A percentile compares a stretch with the other conserved stretches of the same genome.
These are phyloP conservation scores for Phytophthora sp. DNA, from an alignment of 352 stramenopile genomes.

Conservation along the genomic window DNA sequence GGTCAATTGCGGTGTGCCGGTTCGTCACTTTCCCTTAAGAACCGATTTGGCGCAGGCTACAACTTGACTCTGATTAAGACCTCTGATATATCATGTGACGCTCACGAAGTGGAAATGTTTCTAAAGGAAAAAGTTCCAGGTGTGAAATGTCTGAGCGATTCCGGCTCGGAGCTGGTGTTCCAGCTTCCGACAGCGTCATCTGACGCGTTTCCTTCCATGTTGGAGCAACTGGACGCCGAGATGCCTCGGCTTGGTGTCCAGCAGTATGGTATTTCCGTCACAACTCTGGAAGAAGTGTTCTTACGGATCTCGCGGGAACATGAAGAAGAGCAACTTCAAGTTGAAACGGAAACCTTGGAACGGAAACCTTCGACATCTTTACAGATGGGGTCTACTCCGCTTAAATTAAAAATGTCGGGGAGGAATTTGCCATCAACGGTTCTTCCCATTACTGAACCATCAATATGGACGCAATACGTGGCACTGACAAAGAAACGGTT, in stretches of 20 bases:
- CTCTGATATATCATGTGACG: constrained; percentile 35
- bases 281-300: constrained; percentile 99
- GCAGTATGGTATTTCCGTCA: constrained; percentile 97
- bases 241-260: constrained; percentile 64
- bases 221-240: constrained; percentile 78
- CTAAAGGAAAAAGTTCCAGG: constrained; percentile 63
- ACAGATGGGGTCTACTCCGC: background rate
- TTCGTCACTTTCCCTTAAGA: constrained; percentile 94
- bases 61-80: constrained; percentile 71
- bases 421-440: constrained; percentile 2
- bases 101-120: constrained; percentile 37
- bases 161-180: constrained; percentile 94
- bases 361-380: constrained; percentile 18
- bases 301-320: constrained; percentile 72
- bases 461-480: constrained; percentile 50
- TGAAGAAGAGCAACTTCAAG: constrained; percentile 33
- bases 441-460: constrained; percentile 21
- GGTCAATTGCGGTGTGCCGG: constrained; percentile 89
- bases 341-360: constrained; percentile 5
- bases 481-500: constrained; percentile 64
- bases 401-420: constrained; percentile 21
- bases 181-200: constrained; percentile 90
- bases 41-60: constrained; percentile 93
- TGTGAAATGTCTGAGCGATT: constrained; percentile 88
- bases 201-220: constrained; percentile 88